Evolutionary conservation across 495 filamentous ascomycete genomes (phyloP).

Genomic region (Talaromyces trachyspermus): DNA sequence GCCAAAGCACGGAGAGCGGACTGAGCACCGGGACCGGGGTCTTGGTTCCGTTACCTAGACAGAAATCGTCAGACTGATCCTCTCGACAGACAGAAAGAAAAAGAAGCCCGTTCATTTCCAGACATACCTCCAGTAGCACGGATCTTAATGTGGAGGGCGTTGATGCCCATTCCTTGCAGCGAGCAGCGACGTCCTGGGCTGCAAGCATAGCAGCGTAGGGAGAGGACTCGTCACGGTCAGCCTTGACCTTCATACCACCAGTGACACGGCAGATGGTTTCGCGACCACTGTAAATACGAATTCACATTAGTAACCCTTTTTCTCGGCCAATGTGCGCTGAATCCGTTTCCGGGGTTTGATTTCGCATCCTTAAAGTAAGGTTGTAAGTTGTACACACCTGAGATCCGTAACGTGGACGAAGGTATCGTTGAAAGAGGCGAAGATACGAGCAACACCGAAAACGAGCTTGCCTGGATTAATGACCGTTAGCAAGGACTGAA

Average conservation of each 20-base stretch:
- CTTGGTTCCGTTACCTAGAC: conserved; percentile 92
- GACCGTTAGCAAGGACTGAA: neutral
- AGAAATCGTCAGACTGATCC: no score
- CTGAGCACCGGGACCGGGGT: conserved; percentile 96
- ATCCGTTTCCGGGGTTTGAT: no score
- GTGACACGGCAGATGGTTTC: conserved; percentile 99
- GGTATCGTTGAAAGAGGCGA: conserved; percentile 97
- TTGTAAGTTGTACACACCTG: conserved; percentile 52
- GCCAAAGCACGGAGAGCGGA: conserved; percentile 97
- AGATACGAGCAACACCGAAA: conserved; percentile 98
- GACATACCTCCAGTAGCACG: conserved; percentile 87
- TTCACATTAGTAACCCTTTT: no score
- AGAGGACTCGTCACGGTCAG: conserved; percentile 98
- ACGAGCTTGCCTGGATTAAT: conserved; percentile 73
- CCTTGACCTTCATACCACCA: conserved; percentile 99
- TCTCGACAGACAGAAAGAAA: conserved; percentile 11
- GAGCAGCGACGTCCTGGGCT: conserved; percentile 82
- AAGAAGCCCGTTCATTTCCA: neutral
- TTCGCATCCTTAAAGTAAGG: neutral
- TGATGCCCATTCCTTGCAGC: conserved; percentile 99
- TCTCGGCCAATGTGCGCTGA: no score
- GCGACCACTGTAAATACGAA: conserved; percentile 68
- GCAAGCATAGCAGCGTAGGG: conserved; percentile 99
- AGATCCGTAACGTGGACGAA: conserved; percentile 99
- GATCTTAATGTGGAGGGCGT: conserved; percentile 99